phyloP scores from a whole-genome alignment of 2,329 filamentous ascomycete genomes.

The Talaromyces marneffei region DNA sequence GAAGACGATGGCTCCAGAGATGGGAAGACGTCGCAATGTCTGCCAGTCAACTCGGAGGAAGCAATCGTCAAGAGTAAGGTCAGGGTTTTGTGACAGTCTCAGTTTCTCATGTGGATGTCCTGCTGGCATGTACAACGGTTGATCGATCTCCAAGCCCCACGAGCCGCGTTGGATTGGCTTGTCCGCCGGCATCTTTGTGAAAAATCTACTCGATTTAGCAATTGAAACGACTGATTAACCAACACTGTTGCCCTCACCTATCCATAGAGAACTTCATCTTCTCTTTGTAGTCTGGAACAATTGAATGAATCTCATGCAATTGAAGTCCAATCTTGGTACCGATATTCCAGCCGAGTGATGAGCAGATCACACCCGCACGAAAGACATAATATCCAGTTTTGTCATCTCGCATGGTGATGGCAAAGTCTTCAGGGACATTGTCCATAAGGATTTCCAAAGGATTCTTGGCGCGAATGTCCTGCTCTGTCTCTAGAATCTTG shows the following conservation, averaged over 20 bases:
- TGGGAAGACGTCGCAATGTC: constrained; percentile 69
- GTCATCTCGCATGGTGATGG: constrained; percentile 65
- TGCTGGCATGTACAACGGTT: constrained; percentile 68
- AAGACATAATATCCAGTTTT: constrained; percentile 67
- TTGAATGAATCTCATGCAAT: constrained; percentile 64
- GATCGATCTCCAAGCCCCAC: constrained; percentile 73
- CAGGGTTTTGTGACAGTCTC: constrained; percentile 53
- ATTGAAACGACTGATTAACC: neutral
- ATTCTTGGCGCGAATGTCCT: constrained; percentile 55
- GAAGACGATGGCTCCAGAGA: constrained; percentile 72
- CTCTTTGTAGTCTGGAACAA: constrained; percentile 76
- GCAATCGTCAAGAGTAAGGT: constrained; percentile 54
- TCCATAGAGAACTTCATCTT: constrained; percentile 89
- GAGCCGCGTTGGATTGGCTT: constrained; percentile 77
- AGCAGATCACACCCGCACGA: constrained; percentile 71
- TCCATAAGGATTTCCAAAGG: constrained; percentile 67
- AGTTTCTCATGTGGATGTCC: constrained; percentile 59
- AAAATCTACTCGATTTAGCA: constrained; percentile 53
- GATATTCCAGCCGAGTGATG: constrained; percentile 73
- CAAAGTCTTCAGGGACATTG: constrained; percentile 81
- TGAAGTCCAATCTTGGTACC: constrained; percentile 65
- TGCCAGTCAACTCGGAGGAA: constrained; percentile 82
- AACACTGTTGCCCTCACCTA: constrained; percentile 45
- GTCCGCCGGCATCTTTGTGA: constrained; percentile 67
- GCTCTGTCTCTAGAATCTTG: constrained; percentile 57